Conservation (phyloP, 768 basidiomycete species). For the Daedaleopsis nitida region DNA sequence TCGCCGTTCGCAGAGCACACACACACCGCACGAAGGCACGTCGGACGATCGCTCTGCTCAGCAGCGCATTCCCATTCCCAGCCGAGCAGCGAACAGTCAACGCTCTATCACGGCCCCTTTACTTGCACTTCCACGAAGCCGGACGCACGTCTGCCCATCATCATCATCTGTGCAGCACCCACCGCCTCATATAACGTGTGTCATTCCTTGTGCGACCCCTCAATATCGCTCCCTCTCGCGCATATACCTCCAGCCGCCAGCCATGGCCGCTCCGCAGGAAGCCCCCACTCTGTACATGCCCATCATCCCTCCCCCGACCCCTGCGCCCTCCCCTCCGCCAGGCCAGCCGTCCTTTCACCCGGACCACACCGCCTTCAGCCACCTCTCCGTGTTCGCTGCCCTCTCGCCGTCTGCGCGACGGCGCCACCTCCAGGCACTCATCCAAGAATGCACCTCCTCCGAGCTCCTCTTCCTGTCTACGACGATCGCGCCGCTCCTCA, state of each 20-base stretch:
- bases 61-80: background rate
- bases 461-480: slow-evolving; percentile 71
- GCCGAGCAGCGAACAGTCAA: background rate
- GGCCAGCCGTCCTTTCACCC: slow-evolving; percentile 25
- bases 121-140: background rate
- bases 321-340: slow-evolving; percentile 58
- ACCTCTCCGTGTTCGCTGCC: slow-evolving; percentile 32
- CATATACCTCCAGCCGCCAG: background rate
- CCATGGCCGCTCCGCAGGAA: slow-evolving; percentile 13
- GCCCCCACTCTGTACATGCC: slow-evolving; percentile 51
- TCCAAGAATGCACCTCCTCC: slow-evolving; percentile 54
- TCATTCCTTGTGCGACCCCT: background rate
- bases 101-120: background rate
- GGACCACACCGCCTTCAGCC: slow-evolving; percentile 5
- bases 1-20: background rate
- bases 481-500: slow-evolving; percentile 63
- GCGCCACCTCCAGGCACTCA: slow-evolving; percentile 51
- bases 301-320: slow-evolving; percentile 59
- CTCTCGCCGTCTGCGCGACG: slow-evolving; percentile 46
- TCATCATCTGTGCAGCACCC: background rate
- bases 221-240: background rate
- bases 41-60: background rate
- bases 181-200: background rate
- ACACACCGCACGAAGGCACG: background rate
- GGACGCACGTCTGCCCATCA: background rate